These are phyloP conservation scores for Geopyxis carbonaria DNA, from an alignment of 495 filamentous ascomycete genomes.

Conservation along the genomic window DNA sequence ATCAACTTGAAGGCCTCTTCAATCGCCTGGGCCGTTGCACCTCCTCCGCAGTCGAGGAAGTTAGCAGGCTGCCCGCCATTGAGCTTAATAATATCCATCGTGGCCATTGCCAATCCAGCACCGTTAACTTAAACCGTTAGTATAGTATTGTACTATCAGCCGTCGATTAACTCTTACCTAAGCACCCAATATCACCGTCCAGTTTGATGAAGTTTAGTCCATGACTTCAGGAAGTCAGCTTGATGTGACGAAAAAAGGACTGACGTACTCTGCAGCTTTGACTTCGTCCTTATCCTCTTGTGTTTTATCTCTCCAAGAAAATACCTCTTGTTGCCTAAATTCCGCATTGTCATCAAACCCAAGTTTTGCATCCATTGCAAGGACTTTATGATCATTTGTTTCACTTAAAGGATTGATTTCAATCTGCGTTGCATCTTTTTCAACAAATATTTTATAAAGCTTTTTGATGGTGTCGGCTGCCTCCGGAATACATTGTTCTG, in stretches of 20 bases:
- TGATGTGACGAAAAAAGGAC: conserved; percentile 7
- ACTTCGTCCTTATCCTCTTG: conserved; percentile 98
- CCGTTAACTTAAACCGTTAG: conserved; percentile 83
- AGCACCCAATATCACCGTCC: conserved; percentile 95
- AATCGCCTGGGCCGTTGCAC: conserved; percentile 91
- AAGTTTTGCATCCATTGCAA: conserved; percentile 98
- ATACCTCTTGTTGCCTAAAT: conserved; percentile 92
- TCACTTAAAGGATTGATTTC: conserved; percentile 98
- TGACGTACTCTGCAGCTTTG: conserved; percentile 63
- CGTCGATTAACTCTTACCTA: conserved; percentile 32
- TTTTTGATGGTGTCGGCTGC: conserved; percentile 94
- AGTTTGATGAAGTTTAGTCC: conserved; percentile 99
- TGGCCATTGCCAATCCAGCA: conserved; percentile 97
- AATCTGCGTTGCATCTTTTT: conserved; percentile 95
- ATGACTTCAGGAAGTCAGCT: conserved; percentile 27
- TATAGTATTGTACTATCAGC: too few species aligned
- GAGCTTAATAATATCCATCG: conserved; percentile 99
- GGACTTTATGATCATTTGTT: conserved; percentile 89
- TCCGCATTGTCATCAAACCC: conserved; percentile 97
- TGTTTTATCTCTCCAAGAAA: conserved; percentile 76
- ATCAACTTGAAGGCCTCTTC: conserved; percentile 95
- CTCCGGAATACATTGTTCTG: conserved; percentile 85
- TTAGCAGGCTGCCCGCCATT: conserved; percentile 93
- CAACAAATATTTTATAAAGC: conserved; percentile 94
- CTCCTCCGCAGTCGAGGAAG: conserved; percentile 96